Percentiles rank a stretch among this genome's conserved stretches.
Conservation (phyloP, 2,329 filamentous ascomycete genomes). For the Aspergillus viridinutans region DNA sequence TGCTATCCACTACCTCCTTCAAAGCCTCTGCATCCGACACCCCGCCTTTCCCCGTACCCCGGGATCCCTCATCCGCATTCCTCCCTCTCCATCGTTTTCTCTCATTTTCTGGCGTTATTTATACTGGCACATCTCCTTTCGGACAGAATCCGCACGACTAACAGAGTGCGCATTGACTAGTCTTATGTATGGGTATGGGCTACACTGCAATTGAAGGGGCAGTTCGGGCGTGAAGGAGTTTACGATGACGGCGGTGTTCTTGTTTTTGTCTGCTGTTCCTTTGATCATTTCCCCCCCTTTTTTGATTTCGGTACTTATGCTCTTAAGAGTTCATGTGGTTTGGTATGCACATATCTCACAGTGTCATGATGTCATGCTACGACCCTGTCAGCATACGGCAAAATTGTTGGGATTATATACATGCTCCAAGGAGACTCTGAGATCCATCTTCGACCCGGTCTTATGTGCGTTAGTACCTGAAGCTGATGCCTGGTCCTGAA, state of each 20-base stretch:
- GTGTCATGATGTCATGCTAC: constrained; percentile 24
- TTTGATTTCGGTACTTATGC: background rate
- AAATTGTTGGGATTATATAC: constrained; percentile 11
- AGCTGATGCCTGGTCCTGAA: background rate
- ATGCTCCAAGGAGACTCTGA: background rate
- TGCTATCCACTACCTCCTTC: background rate
- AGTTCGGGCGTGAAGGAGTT: constrained; percentile 2
- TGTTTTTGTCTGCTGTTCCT: background rate
- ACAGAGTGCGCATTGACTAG: background rate
- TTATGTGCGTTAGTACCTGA: too few species aligned
- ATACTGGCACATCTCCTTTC: background rate
- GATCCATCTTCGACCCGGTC: background rate
- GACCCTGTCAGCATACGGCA: constrained; percentile 7
- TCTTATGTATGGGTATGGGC: background rate
- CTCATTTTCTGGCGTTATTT: background rate
- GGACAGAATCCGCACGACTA: background rate
- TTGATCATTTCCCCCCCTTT: background rate
- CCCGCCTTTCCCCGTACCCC: too few species aligned
- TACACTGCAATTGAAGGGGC: constrained; percentile 3
- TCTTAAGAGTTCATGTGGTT: background rate
- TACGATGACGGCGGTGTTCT: background rate
- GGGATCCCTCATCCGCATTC: background rate
- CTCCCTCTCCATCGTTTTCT: background rate
- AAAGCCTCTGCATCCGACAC: background rate
- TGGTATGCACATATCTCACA: constrained; percentile 23